Percentiles rank a stretch among this genome's conserved stretches.
These are phyloP conservation scores for Ceratonia siliqua DNA, from an alignment of 306 rosid species.

Conservation along the genomic window DNA sequence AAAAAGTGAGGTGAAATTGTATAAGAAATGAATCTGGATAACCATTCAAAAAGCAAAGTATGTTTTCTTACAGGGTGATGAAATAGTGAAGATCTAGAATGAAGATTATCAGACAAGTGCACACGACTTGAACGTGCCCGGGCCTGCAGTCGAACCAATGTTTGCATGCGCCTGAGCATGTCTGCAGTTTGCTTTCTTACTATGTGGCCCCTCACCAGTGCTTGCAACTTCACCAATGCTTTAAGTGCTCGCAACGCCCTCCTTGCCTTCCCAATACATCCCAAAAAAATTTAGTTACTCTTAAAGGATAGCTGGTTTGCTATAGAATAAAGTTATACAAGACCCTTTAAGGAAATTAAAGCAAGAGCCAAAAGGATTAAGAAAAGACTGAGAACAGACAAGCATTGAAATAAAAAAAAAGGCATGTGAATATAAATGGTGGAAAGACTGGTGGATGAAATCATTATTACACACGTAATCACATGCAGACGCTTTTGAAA, in stretches of 20 bases:
- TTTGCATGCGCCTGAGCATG: conserved; percentile 92
- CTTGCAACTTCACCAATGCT: conserved; percentile 92
- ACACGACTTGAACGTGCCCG: conserved; percentile 76
- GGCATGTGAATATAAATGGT: background rate
- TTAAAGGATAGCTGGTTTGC: background rate
- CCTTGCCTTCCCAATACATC: conserved; percentile 72
- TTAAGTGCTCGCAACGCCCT: conserved; percentile 91
- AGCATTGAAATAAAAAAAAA: conserved; percentile 18
- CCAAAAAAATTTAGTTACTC: background rate
- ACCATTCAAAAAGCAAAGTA: background rate
- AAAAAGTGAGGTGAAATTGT: conserved; percentile 7
- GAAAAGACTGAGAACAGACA: conserved; percentile 10
- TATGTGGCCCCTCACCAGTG: conserved; percentile 91
- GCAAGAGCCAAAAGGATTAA: background rate
- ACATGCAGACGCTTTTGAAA: background rate
- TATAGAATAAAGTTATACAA: background rate
- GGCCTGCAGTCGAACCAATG: conserved; percentile 78
- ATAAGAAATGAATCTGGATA: background rate
- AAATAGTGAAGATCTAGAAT: conserved; percentile 56
- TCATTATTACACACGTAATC: conserved; percentile 41
- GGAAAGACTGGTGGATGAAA: conserved; percentile 41
- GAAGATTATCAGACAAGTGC: conserved; percentile 47
- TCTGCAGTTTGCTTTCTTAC: conserved; percentile 91
- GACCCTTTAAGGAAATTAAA: background rate
- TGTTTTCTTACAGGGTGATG: conserved; percentile 56